phyloP scores from a whole-genome alignment of 495 filamentous ascomycete genomes.

The Lasiosphaeris hirsuta region DNA sequence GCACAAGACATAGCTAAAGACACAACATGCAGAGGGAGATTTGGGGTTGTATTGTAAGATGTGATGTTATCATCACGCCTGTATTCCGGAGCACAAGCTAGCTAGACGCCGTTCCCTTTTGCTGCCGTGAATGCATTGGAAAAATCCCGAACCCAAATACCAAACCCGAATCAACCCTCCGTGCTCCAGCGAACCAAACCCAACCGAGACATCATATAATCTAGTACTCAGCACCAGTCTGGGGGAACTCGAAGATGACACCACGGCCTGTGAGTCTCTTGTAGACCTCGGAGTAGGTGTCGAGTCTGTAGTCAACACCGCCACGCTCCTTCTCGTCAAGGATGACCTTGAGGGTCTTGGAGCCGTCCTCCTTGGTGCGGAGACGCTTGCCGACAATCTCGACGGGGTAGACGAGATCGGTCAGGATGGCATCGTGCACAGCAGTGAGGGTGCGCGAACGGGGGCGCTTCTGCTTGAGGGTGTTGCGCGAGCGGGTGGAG shows the following conservation, averaged over 20 bases:
- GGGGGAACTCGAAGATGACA: conserved; percentile 96
- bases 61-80: conserved; percentile 25
- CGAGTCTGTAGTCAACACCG: conserved; percentile 95
- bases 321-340: conserved; percentile 99
- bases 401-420: conserved; percentile 96
- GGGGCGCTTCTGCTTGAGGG: conserved; percentile 95
- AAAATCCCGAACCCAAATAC: conserved; percentile 30
- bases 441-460: conserved; percentile 95
- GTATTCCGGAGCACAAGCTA: conserved; percentile 35
- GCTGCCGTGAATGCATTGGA: conserved; percentile 30
- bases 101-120: conserved; percentile 39
- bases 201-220: conserved; percentile 3
- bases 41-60: conserved; percentile 8
- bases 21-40: neutral
- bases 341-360: conserved; percentile 96
- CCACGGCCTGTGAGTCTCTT: conserved; percentile 87
- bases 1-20: neutral
- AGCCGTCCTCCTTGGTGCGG: conserved; percentile 94
- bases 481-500: conserved; percentile 87
- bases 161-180: conserved; percentile 29
- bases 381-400: conserved; percentile 99
- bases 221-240: conserved; percentile 80
- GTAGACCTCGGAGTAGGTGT: conserved; percentile 99
- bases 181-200: neutral
- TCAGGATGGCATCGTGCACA: conserved; percentile 94